Conservation (phyloP, 768 basidiomycete species). For the Phaeotremella fagi region DNA sequence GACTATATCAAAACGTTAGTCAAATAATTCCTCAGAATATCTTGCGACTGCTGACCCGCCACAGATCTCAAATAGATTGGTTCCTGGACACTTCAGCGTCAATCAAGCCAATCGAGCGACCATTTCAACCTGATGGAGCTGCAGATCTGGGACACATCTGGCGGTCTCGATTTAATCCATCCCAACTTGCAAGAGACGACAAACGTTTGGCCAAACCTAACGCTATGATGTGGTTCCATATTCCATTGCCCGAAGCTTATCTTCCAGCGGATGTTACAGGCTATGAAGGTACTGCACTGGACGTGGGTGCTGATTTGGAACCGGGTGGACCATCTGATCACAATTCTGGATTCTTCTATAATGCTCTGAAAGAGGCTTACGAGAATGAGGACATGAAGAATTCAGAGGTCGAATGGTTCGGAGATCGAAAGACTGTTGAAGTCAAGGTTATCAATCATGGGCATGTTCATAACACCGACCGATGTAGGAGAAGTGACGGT, state of each 20-base stretch:
- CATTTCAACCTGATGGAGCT: conserved; percentile 71
- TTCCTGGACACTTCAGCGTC: conserved; percentile 72
- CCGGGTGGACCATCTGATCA: conserved; percentile 46
- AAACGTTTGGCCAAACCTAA: conserved; percentile 79
- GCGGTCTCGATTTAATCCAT: conserved; percentile 33
- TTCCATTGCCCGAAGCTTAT: conserved; percentile 81
- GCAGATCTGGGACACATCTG: conserved; percentile 67
- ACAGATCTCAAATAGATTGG: conserved; percentile 79
- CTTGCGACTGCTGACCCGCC: not conserved
- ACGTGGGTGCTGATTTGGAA: conserved; percentile 64
- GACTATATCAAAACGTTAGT: conserved; percentile 74
- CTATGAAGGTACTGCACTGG: conserved; percentile 59
- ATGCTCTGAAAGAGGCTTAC: conserved; percentile 65
- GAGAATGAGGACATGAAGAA: conserved; percentile 59
- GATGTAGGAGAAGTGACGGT: conserved; percentile 75
- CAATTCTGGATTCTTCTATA: conserved; percentile 77
- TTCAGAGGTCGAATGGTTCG: conserved; percentile 1
- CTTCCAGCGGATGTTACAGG: conserved; percentile 62
- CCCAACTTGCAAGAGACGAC: conserved; percentile 50
- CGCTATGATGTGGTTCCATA: conserved; percentile 96
- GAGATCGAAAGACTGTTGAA: conserved; percentile 55
- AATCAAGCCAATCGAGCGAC: conserved; percentile 71
- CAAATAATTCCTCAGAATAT: no score
- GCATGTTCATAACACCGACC: conserved; percentile 84
- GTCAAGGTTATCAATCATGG: conserved; percentile 88